Conservation (phyloP, 2,329 filamentous ascomycete genomes). For the Paracamarosporium sp. region DNA sequence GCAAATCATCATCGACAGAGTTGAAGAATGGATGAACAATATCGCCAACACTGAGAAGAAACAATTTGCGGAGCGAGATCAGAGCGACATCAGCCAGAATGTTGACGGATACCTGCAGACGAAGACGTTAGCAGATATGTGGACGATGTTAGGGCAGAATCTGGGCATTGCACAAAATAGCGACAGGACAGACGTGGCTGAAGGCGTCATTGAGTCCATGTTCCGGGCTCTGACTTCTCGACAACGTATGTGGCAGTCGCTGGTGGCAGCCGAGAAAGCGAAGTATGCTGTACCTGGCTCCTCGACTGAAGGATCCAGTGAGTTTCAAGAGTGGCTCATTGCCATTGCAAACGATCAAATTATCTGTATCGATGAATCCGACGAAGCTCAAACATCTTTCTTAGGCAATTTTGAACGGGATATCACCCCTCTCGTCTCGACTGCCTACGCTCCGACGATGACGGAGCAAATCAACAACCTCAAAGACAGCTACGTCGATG, state of each 20-base stretch:
- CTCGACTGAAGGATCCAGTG: constrained; percentile 73
- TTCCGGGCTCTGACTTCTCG: constrained; percentile 83
- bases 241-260: constrained; percentile 84
- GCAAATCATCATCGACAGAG: constrained; percentile 90
- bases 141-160: constrained; percentile 97
- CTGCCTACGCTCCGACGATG: constrained; percentile 76
- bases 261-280: constrained; percentile 84
- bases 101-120: constrained; percentile 91
- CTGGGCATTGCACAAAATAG: constrained; percentile 84
- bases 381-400: constrained; percentile 74
- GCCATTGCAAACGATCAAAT: constrained; percentile 99
- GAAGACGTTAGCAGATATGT: constrained; percentile 90
- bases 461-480: constrained; percentile 75
- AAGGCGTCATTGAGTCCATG: constrained; percentile 96
- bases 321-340: constrained; percentile 86
- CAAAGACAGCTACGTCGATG: constrained; percentile 91
- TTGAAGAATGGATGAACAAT: constrained; percentile 97
- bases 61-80: constrained; percentile 78
- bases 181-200: constrained; percentile 85
- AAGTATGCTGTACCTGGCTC: constrained; percentile 65
- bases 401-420: constrained; percentile 85
- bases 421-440: constrained; percentile 80
- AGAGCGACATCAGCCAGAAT: constrained; percentile 76
- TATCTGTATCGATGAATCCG: constrained; percentile 92
- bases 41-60: constrained; percentile 84